Evolutionary conservation across 2,329 filamentous ascomycete genomes (phyloP).

Genomic region (Rutstroemia sydowiana): DNA sequence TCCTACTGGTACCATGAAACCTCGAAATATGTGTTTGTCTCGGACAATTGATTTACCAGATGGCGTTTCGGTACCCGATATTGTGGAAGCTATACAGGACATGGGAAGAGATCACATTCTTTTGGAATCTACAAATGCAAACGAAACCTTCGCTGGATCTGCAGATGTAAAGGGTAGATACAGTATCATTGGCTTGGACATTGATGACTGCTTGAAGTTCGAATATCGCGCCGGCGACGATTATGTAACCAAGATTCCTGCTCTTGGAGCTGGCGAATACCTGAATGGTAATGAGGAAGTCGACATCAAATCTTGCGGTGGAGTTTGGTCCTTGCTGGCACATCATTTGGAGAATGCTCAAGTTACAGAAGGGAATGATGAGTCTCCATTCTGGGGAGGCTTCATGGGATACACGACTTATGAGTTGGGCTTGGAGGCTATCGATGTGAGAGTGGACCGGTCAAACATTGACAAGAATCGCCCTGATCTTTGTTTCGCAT

Average conservation of each 20-base stretch:
- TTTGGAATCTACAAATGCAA: conserved; percentile 52
- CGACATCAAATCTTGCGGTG: conserved; percentile 19
- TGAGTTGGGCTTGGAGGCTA: conserved; percentile 54
- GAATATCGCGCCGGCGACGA: conserved; percentile 48
- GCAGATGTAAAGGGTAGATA: conserved; percentile 52
- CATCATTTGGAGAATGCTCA: conserved; percentile 35
- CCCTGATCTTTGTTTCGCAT: conserved; percentile 56
- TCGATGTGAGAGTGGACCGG: conserved; percentile 31
- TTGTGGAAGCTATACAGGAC: conserved; percentile 40
- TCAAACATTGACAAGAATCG: conserved; percentile 22
- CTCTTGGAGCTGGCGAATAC: neutral
- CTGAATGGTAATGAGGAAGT: neutral
- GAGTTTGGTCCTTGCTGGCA: conserved; percentile 29
- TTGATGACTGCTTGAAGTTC: conserved; percentile 48
- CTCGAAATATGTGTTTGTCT: conserved; percentile 33
- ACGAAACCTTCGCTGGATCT: conserved; percentile 36
- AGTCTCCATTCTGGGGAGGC: conserved; percentile 61
- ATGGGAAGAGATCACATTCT: conserved; percentile 41
- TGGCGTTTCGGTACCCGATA: conserved; percentile 43
- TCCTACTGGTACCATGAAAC: conserved; percentile 7
- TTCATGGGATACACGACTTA: conserved; percentile 63
- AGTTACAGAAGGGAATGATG: conserved; percentile 29
- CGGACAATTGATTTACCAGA: conserved; percentile 38
- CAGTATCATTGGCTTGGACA: conserved; percentile 66
- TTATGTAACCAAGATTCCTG: conserved; percentile 12